Conservation (phyloP, 345 rosid species). For the Eucalyptus globulus region DNA sequence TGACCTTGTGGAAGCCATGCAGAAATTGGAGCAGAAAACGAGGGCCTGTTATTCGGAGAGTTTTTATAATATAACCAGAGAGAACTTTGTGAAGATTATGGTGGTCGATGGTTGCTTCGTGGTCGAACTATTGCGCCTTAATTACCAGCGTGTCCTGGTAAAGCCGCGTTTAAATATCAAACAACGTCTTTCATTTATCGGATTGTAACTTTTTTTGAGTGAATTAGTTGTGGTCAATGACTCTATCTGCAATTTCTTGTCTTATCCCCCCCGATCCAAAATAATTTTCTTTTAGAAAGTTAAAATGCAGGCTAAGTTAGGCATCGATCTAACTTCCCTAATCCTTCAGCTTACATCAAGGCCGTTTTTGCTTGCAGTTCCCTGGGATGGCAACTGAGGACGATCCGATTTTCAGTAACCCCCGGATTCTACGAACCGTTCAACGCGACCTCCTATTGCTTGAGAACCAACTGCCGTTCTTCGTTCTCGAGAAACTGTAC, state of each 20-base stretch:
- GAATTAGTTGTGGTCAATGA: not conserved
- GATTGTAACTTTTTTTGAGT: not conserved
- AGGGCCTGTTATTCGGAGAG: not conserved
- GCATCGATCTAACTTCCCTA: not conserved
- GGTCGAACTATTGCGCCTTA: not conserved
- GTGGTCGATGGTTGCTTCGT: conserved; percentile 3
- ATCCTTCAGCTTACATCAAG: not conserved
- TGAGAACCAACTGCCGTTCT: conserved; percentile 3
- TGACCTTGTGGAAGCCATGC: not conserved
- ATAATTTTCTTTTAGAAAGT: not conserved
- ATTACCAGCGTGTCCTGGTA: not conserved
- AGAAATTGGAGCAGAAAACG: not conserved
- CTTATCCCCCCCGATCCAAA: not conserved
- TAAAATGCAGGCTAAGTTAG: not conserved
- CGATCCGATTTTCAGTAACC: not conserved
- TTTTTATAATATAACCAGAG: not conserved
- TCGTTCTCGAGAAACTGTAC: not conserved
- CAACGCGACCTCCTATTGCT: not conserved
- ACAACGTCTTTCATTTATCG: not conserved
- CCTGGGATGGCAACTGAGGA: not conserved
- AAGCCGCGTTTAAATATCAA: not conserved
- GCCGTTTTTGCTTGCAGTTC: not conserved
- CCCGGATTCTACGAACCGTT: not conserved
- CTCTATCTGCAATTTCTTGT: not conserved
- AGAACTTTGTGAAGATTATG: not conserved